Base-by-base conservation (phyloP, 2,329 filamentous ascomycete genomes). In the Verticillium klebahnii region DNA sequence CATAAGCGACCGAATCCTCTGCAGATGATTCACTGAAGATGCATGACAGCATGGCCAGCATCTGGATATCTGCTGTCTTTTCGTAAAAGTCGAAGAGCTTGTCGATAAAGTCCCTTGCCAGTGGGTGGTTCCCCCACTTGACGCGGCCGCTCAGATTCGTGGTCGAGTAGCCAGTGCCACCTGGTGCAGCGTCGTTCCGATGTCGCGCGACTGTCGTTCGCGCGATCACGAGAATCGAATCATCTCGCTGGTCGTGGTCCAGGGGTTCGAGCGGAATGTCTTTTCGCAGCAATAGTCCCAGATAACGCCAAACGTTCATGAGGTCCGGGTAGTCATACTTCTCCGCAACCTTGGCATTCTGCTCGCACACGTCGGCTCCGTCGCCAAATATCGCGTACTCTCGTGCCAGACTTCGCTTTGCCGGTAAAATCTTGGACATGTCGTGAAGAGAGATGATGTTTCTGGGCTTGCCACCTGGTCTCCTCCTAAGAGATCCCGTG, bases 371-470 rank as follows among this genome's bases (percentile, higher is more conserved):
- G 40, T 89, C 85, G n/a, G 87, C 85, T 1, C 90, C 89, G 64
- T 93, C 87, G 3, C 93, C 93, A 72, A 95, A 93, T 15, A 97
- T 90, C 29, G 84, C 84, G 74, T 98, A 99, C 66, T 90, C 85
- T 62, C 86, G 80, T 2, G 93, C 95, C 64, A 97, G 83, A 60
- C 87, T 82, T 63, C 83, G 83, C 72, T 93, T 95, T 2, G 91
- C 90, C 0, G 93, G 93, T n/a, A 97, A 77, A 14, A 92, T 73
- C 57, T 85, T 79, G 11, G 85, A 84, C 31, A 96, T 73, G 64
- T 92, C 83, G 69, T 93, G 83, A 45, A 97, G 86, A 1, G 87
- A 87, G 23, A 98, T 78, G 25, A 90, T 80, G 64, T 93, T 93
- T 67, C 89, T 90, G 6, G 84, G 79, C 61, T 77, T 79, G 32